These are phyloP conservation scores for Trichoderma harzianum DNA, from an alignment of 2,329 filamentous ascomycete genomes.

Conservation along the genomic window DNA sequence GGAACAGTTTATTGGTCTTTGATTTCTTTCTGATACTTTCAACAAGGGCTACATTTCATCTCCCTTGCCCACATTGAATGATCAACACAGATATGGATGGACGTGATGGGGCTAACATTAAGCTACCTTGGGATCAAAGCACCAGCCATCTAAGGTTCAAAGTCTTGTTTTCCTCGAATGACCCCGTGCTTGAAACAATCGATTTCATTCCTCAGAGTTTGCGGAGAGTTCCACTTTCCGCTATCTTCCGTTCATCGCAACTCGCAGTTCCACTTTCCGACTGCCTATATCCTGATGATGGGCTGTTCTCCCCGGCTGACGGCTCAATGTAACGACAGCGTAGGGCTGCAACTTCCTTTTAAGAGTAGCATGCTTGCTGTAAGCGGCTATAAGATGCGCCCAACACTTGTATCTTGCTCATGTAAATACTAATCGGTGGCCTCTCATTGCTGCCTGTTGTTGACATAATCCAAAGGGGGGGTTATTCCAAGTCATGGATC, in stretches of 20 bases:
- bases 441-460: neutral
- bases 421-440: neutral
- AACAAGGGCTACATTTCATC: neutral
- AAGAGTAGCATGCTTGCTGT: neutral
- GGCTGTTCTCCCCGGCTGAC: neutral
- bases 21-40: neutral
- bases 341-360: neutral
- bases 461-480: neutral
- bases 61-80: neutral
- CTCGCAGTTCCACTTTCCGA: neutral
- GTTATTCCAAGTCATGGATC: neutral
- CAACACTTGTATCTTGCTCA: neutral
- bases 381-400: neutral
- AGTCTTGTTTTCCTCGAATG: neutral
- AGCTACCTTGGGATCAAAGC: neutral
- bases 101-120: neutral
- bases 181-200: neutral
- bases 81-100: neutral
- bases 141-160: neutral
- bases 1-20: accelerated
- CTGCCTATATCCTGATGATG: neutral
- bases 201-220: neutral
- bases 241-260: neutral
- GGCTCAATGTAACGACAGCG: neutral
- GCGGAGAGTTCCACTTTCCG: neutral